Percentiles rank a stretch among this genome's conserved stretches.
These are phyloP conservation scores for Plasmodium coatneyi DNA, from an alignment of 169 alveolate genomes.

Conservation along the genomic window DNA sequence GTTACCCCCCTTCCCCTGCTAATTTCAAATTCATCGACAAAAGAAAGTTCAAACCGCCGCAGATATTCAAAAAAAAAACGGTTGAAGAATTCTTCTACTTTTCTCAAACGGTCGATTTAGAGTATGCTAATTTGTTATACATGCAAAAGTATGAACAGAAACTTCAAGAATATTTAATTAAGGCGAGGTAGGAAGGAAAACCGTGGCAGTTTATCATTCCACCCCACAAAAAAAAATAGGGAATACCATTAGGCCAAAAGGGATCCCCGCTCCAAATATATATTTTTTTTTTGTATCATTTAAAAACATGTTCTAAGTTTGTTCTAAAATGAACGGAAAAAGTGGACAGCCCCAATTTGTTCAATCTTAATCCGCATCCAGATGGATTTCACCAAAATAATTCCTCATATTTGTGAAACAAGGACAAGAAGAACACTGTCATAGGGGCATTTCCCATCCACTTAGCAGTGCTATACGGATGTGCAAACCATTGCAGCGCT, in stretches of 20 bases:
- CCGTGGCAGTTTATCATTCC: background rate
- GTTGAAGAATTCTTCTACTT: conserved; percentile 30
- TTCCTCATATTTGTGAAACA: background rate
- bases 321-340: background rate
- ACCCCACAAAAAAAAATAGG: background rate
- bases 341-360: background rate
- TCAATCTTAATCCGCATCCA: background rate
- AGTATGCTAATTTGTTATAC: conserved; percentile 60
- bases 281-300: background rate
- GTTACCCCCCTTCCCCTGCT: background rate
- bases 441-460: background rate
- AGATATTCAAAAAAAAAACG: background rate
- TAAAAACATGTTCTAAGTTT: background rate
- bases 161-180: conserved; percentile 27
- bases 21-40: background rate
- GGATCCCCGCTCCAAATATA: background rate
- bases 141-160: conserved; percentile 71
- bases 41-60: background rate
- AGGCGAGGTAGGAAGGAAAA: background rate
- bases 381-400: background rate
- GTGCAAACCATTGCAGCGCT: background rate
- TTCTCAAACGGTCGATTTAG: conserved; percentile 61
- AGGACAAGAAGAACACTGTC: background rate
- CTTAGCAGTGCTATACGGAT: background rate
- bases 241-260: background rate